Percentiles rank a stretch among this genome's conserved stretches.
phyloP scores from a whole-genome alignment of 176 grass and related monocot species.

The Chrysopogon serrulatus region DNA sequence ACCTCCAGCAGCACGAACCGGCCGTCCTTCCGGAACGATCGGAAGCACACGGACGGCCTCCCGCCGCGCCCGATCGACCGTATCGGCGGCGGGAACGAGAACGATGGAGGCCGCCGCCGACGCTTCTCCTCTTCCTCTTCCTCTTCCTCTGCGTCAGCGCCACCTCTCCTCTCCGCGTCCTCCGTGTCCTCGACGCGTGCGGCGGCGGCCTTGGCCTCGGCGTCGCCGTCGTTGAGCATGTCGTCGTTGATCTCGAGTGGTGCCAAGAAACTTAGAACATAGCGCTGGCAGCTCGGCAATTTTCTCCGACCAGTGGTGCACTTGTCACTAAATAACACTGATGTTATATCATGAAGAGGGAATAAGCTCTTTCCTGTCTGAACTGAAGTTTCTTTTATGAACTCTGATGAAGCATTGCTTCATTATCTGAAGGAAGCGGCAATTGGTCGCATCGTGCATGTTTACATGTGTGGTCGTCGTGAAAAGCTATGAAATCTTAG shows the following conservation, averaged over 20 bases:
- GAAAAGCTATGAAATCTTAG: neutral
- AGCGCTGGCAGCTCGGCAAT: neutral
- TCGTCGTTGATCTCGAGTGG: slow-evolving; percentile 29
- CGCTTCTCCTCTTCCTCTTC: neutral
- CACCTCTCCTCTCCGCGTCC: neutral
- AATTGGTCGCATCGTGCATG: neutral
- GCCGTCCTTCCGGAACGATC: slow-evolving; percentile 46
- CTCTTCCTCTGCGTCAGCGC: neutral
- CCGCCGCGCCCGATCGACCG: slow-evolving; percentile 53
- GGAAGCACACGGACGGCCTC: slow-evolving; percentile 58
- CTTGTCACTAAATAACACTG: neutral
- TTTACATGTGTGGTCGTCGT: neutral
- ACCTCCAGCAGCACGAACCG: slow-evolving; percentile 69
- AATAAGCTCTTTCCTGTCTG: neutral
- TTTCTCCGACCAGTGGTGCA: slow-evolving; percentile 2
- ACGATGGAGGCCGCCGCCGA: neutral
- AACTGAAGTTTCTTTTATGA: neutral
- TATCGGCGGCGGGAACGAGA: slow-evolving; percentile 65
- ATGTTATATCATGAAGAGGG: neutral
- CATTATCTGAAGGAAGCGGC: neutral
- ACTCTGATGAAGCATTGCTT: neutral
- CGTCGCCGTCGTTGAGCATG: slow-evolving; percentile 43
- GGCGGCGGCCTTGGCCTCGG: neutral
- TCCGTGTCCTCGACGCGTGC: neutral
- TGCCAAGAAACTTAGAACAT: neutral